Evolutionary conservation across 2,329 filamentous ascomycete genomes (phyloP).

Genomic region (Nemania serpens): DNA sequence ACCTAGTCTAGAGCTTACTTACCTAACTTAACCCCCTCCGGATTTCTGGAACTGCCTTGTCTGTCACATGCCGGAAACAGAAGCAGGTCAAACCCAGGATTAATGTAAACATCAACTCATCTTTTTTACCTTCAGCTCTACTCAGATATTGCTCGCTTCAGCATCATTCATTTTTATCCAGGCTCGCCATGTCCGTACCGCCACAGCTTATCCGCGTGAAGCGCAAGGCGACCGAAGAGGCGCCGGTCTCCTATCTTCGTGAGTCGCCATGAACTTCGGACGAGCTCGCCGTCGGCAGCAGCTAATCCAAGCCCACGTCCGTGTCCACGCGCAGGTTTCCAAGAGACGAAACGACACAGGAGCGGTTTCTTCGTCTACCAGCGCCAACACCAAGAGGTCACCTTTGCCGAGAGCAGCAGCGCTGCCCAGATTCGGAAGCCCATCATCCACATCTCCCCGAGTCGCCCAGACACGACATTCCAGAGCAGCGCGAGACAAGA

Average conservation of each 20-base stretch:
- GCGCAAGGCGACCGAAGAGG: constrained; percentile 60
- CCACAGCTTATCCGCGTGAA: constrained; percentile 65
- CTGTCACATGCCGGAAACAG: constrained; percentile 20
- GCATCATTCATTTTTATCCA: background rate
- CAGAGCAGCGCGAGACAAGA: constrained; percentile 31
- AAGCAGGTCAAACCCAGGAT: background rate
- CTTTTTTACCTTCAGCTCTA: background rate
- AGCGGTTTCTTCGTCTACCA: constrained; percentile 61
- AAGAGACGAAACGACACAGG: constrained; percentile 59
- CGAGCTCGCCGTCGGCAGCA: constrained; percentile 8
- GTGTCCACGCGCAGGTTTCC: constrained; percentile 49
- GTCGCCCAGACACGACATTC: constrained; percentile 40
- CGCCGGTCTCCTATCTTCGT: constrained; percentile 62
- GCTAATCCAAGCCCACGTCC: constrained; percentile 9
- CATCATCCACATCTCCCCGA: constrained; percentile 55
- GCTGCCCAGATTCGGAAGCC: constrained; percentile 42
- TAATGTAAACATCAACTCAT: background rate
- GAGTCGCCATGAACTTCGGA: constrained; percentile 34
- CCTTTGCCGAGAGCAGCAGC: constrained; percentile 35
- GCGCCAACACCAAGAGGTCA: constrained; percentile 48
- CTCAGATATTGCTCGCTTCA: background rate
- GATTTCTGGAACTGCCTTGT: background rate
- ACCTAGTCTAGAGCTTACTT: background rate
- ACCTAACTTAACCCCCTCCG: too few relatives aligned
- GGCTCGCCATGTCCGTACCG: constrained; percentile 57